Evolutionary conservation across 495 filamentous ascomycete species (phyloP).

Genomic region (Aspergillus sparsus): DNA sequence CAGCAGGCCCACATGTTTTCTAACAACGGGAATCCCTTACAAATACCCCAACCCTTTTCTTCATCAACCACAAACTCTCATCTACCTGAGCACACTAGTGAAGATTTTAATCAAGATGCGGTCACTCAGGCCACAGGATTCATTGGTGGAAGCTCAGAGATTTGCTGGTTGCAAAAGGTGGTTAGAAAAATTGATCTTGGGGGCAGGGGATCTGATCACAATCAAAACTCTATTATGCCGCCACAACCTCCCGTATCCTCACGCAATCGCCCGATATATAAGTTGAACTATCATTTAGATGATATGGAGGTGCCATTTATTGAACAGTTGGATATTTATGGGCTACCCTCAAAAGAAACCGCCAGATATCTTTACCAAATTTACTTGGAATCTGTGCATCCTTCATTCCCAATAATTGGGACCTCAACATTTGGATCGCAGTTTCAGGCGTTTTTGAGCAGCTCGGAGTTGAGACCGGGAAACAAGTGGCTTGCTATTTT

Average conservation of each 20-base stretch:
- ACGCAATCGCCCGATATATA: conserved; percentile 33
- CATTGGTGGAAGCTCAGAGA: conserved; percentile 62
- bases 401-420: conserved; percentile 60
- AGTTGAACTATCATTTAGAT: conserved; percentile 52
- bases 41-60: conserved; percentile 28
- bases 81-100: conserved; percentile 54
- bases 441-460: conserved; percentile 49
- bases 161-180: conserved; percentile 58
- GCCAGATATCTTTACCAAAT: conserved; percentile 57
- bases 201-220: conserved; percentile 25
- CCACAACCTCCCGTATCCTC: conserved; percentile 33
- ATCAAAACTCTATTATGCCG: conserved; percentile 23
- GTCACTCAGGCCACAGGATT: conserved; percentile 52
- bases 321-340: conserved; percentile 48
- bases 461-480: conserved; percentile 39
- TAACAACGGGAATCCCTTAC: not conserved
- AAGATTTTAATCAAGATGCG: conserved; percentile 59
- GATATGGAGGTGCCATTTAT: conserved; percentile 49
- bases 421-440: conserved; percentile 54
- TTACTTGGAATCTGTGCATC: conserved; percentile 61
- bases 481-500: conserved; percentile 58
- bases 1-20: not conserved
- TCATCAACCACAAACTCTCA: conserved; percentile 27
- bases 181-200: conserved; percentile 37
- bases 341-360: conserved; percentile 49